Evolutionary conservation across 805 yeast species (phyloP), one percentile per base, ranked within the genome.

Genomic region (Candida dajiaensis): DNA sequence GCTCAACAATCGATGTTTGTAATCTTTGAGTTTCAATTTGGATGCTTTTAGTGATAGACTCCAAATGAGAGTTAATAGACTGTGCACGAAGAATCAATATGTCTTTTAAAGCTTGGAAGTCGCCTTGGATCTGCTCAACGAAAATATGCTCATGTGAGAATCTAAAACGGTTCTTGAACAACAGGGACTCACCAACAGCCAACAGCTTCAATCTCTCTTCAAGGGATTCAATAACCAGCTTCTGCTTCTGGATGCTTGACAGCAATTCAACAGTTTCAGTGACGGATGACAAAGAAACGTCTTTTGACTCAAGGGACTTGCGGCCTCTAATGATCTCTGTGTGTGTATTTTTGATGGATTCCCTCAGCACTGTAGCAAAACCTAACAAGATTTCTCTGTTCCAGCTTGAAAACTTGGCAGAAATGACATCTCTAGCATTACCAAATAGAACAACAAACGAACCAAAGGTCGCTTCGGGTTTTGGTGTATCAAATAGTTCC

Each of bases 111-210:
- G 78, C 67, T 1, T 65, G 55, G 45, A 71, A 58, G 44, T 77
- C 80, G 43, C 67, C 69, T 13, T 76, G 79, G 0, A 87, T 47
- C 53, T 87, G 95, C 37, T 85, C 94, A 41, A 67, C 68, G 57
- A 68, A 77, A 1, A 81, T 50, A 84, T 89, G 83, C 25, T 73
- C 72, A 0, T 63, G 31, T 0, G 83, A 76, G 42, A 78, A 72
- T 20, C 67, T 68, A 49, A 64, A 74, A 39, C 83, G 64, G n/a
- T 70, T 65, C 25, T 72, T 69, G 2, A 67, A 49, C 9, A 81
- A 55, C 2, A 69, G 48, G 4, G 56, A 54, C 46, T 80, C 84
- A 6, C 53, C 58, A 1, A 58, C 11, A 4, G 44, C 44, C 7
- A 57, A 38, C 10, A 50, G 38, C 49, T 6, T 41, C 31, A 41